Conservation (phyloP, 129 eudicot genomes). For the Sambucus nigra region DNA sequence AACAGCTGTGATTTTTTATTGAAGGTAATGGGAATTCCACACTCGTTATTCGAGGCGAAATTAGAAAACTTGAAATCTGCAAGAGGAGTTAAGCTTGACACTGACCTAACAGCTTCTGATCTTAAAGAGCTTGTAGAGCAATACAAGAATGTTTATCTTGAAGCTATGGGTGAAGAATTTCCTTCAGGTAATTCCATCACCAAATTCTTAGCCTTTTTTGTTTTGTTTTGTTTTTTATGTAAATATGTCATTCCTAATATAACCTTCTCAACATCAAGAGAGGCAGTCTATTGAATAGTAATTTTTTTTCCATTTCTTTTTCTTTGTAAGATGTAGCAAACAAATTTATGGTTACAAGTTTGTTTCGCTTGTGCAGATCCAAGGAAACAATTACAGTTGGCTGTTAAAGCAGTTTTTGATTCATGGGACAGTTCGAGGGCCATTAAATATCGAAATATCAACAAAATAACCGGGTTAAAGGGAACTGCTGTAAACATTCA, state of each 20-base stretch:
- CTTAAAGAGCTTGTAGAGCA: constrained; percentile 83
- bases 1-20: constrained; percentile 7
- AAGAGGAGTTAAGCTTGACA: constrained; percentile 60
- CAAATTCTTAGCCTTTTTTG: too few relatives aligned
- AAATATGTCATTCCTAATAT: background rate
- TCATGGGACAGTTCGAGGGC: constrained; percentile 99
- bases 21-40: constrained; percentile 91
- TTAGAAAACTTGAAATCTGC: constrained; percentile 50
- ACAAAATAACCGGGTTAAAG: constrained; percentile 80
- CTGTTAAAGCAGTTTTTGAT: constrained; percentile 86
- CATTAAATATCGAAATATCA: constrained; percentile 73
- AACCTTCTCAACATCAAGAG: background rate
- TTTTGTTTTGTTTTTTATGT: background rate
- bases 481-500: constrained; percentile 99
- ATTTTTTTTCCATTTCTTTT: background rate
- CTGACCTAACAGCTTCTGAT: constrained; percentile 80
- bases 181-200: constrained; percentile 48
- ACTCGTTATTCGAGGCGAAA: constrained; percentile 75
- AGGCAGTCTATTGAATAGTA: background rate
- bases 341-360: background rate
- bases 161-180: constrained; percentile 75
- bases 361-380: constrained; percentile 47
- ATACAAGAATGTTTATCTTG: constrained; percentile 76
- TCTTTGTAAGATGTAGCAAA: too few relatives aligned
- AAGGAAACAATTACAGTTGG: constrained; percentile 65